Conservation (phyloP, 164 flowering plant species). For the Vitis riparia region DNA sequence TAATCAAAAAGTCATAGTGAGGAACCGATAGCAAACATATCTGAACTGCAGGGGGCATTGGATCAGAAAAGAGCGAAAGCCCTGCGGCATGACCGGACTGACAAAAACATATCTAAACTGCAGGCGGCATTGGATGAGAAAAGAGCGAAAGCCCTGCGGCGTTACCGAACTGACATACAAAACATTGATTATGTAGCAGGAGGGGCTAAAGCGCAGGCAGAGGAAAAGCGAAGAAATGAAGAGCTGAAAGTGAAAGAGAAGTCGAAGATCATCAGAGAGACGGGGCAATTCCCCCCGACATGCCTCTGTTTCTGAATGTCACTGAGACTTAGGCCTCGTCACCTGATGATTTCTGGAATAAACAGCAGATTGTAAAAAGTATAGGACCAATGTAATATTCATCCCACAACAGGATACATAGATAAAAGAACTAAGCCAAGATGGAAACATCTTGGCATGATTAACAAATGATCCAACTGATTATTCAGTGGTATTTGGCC, state of each 20-base stretch:
- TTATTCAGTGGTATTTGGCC: too few species aligned
- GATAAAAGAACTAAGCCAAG: not conserved
- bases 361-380: not conserved
- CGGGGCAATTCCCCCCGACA: conserved; percentile 47
- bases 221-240: conserved; percentile 38
- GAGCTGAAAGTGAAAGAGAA: conserved; percentile 54
- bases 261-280: conserved; percentile 46
- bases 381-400: not conserved
- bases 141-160: conserved; percentile 31
- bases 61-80: conserved; percentile 36
- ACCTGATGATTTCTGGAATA: not conserved
- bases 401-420: not conserved
- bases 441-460: not conserved
- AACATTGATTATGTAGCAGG: conserved; percentile 36
- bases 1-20: too few species aligned
- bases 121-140: conserved; percentile 43
- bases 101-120: conserved; percentile 29
- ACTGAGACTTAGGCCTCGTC: too few species aligned
- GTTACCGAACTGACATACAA: conserved; percentile 28
- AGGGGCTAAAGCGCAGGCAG: conserved; percentile 54
- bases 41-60: not conserved
- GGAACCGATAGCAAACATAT: not conserved
- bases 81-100: conserved; percentile 18
- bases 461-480: too few species aligned
- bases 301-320: conserved; percentile 47